A percentile compares a stretch with the other conserved stretches of the same genome.
Evolutionary conservation across 805 yeast genomes (phyloP).

Genomic region (Yarrowia deformans): DNA sequence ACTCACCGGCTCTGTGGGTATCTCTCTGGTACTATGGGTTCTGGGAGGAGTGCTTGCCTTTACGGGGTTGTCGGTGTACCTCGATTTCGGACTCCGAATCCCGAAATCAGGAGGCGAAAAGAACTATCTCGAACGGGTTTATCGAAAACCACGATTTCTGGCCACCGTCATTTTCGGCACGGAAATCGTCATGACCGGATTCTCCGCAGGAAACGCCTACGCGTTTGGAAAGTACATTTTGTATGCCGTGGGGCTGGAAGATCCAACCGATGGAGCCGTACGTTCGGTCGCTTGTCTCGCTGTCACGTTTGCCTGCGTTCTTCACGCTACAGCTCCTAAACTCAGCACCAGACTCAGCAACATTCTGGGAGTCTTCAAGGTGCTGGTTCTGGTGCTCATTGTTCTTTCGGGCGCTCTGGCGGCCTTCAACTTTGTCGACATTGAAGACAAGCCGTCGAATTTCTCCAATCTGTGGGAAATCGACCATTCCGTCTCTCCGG

Average conservation of each 20-base stretch:
- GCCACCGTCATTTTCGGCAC: constrained; percentile 60
- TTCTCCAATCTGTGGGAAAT: constrained; percentile 54
- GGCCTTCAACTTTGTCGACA: constrained; percentile 49
- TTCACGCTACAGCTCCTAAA: constrained; percentile 60
- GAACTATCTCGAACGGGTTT: constrained; percentile 68
- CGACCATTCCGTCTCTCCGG: constrained; percentile 50
- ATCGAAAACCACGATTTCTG: constrained; percentile 60
- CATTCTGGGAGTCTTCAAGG: constrained; percentile 61
- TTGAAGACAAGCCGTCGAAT: constrained; percentile 50
- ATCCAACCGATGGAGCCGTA: constrained; percentile 51
- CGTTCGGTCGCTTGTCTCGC: constrained; percentile 60
- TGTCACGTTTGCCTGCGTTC: constrained; percentile 56
- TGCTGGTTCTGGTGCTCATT: constrained; percentile 59
- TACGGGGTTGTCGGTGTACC: constrained; percentile 62
- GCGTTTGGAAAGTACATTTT: constrained; percentile 70
- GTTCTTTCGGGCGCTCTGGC: constrained; percentile 58
- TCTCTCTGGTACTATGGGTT: constrained; percentile 63
- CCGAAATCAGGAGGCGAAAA: constrained; percentile 75
- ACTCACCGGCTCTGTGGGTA: constrained; percentile 66
- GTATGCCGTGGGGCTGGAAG: constrained; percentile 54
- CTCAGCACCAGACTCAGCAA: constrained; percentile 62
- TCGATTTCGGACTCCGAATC: constrained; percentile 70
- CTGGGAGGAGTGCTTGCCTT: constrained; percentile 68
- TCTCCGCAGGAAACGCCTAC: constrained; percentile 67
- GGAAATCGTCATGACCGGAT: constrained; percentile 63